A percentile compares a stretch with the other conserved stretches of the same genome.
These are phyloP conservation scores for Fusarium equiseti DNA, from an alignment of 2,329 filamentous ascomycete species.

Conservation along the genomic window DNA sequence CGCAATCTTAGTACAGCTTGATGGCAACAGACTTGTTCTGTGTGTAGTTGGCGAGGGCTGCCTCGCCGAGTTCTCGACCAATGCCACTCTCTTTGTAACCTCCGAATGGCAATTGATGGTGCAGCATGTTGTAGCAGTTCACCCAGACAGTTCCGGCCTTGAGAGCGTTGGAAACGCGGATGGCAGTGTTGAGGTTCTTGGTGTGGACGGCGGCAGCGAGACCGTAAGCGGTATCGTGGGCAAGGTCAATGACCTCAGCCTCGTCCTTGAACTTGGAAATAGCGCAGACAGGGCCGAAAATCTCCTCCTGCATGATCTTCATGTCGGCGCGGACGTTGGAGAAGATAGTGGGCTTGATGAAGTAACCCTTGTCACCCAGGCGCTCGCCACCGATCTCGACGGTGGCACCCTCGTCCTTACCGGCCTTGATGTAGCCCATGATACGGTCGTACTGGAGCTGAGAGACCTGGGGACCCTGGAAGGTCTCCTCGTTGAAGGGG, in stretches of 20 bases:
- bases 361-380: conserved; percentile 84
- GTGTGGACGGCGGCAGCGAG: conserved; percentile 88
- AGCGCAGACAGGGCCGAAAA: conserved; percentile 88
- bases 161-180: conserved; percentile 81
- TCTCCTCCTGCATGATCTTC: conserved; percentile 94
- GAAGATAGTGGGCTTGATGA: conserved; percentile 94
- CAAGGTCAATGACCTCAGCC: conserved; percentile 80
- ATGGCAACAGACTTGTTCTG: conserved; percentile 76
- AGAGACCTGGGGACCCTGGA: conserved; percentile 90
- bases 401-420: conserved; percentile 69
- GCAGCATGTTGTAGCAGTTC: conserved; percentile 76
- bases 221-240: conserved; percentile 83
- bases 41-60: conserved; percentile 74
- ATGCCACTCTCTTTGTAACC: conserved; percentile 85
- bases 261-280: conserved; percentile 88
- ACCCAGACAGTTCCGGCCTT: conserved; percentile 76
- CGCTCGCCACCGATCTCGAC: conserved; percentile 67
- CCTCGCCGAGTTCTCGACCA: conserved; percentile 80
- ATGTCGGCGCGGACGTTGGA: conserved; percentile 82
- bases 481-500: conserved; percentile 81
- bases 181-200: conserved; percentile 82
- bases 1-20: conserved; percentile 46
- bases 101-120: conserved; percentile 75
- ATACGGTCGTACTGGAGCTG: conserved; percentile 89
- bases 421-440: conserved; percentile 82